phyloP scores from a whole-genome alignment of 2,329 filamentous ascomycete species.

The Colletotrichum eremochloae region DNA sequence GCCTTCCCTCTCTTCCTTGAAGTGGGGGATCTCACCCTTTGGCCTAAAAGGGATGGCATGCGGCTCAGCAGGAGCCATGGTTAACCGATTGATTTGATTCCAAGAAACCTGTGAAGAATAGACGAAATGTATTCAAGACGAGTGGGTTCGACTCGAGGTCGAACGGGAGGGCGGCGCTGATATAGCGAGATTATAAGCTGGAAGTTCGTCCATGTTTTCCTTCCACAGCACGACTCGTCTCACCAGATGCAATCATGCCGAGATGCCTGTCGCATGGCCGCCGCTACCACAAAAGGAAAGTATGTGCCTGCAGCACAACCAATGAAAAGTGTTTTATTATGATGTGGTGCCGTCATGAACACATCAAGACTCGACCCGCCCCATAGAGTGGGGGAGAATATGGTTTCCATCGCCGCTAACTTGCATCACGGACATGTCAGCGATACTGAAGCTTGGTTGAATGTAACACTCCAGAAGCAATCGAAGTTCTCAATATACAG shows the following conservation, averaged over 20 bases:
- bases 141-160: neutral
- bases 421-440: slow-evolving; percentile 9
- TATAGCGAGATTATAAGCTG: neutral
- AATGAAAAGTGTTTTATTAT: neutral
- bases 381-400: neutral
- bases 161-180: neutral
- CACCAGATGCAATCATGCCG: neutral
- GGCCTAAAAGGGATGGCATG: slow-evolving; percentile 19
- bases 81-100: neutral
- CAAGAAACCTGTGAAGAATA: neutral
- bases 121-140: neutral
- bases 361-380: slow-evolving; percentile 6
- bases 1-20: slow-evolving; percentile 29
- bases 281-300: neutral
- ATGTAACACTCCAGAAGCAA: slow-evolving; percentile 1
- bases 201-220: neutral
- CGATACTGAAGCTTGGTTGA: neutral
- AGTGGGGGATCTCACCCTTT: slow-evolving; percentile 21
- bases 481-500: neutral
- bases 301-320: neutral
- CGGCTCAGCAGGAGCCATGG: slow-evolving; percentile 28
- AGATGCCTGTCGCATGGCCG: neutral
- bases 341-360: slow-evolving; percentile 14
- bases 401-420: slow-evolving; percentile 7
- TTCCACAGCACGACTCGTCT: neutral